Base-by-base conservation (phyloP, 2,329 filamentous ascomycete species). In the Cladosporium sp. region DNA sequence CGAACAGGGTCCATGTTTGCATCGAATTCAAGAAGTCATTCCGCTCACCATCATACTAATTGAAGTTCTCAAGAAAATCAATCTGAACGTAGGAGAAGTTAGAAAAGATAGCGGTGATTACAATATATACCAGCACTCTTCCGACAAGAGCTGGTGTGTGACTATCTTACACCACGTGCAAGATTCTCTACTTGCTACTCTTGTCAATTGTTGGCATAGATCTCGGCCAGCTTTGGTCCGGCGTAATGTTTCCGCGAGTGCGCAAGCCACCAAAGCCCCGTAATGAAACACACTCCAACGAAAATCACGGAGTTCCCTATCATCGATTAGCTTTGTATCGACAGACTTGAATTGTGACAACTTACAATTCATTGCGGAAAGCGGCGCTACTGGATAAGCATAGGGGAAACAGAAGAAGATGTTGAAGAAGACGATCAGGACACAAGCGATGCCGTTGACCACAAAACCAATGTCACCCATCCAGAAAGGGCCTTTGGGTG, bases 261-360 rank as follows among this genome's bases (percentile, higher is more conserved):
- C 2, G 78, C 54, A 5, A 79, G 59, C 80, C 81, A 84, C 80
- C 81, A 82, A 3, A 77, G 59, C 0, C 70, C 70, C 0, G 80
- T 81, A 5, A 83, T 59, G 0, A 71, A 63, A n/a, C 82, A 63
- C 45, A 78, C 73, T 20, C 82, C 79, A 17, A 77, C 77, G 20
- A 84, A 68, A 58, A 83, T 82, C 3, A 83, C 81, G 60, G 76
- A 80, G 67, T 82, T 84, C 76, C 59, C 75, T 68, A 78, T 51
- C 11, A 75, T 11, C 79, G 77, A 2, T 74, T 68, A 63, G 61
- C 50, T 20, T n/a, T 15, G 72, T 79, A 19, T 78, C 75, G 78
- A 28, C 9, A 11, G 7, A 5, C 3, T 4, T 6, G 34, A 1
- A 5, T 3, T 22, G 22, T 15, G 30, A 25, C 3, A 17, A 73